phyloP scores from a whole-genome alignment of 1,139 yeast genomes.

The Lodderomyces metapsilosis region DNA sequence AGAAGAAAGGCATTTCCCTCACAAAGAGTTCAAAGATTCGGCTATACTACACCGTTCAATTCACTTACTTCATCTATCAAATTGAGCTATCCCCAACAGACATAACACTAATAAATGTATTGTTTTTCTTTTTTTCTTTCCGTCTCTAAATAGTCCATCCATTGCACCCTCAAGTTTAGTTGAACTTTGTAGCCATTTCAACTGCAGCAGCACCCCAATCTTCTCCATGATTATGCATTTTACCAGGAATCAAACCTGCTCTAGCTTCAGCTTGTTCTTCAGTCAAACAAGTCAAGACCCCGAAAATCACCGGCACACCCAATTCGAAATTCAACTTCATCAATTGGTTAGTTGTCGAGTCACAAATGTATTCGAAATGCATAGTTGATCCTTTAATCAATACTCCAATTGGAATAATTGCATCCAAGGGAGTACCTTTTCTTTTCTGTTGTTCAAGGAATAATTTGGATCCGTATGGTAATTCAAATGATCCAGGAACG shows the following conservation, averaged over 20 bases:
- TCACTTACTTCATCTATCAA: too few relatives aligned
- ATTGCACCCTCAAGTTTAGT: too few relatives aligned
- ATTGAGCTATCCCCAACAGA: too few relatives aligned
- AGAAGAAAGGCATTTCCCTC: too few relatives aligned
- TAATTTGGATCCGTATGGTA: constrained; percentile 75
- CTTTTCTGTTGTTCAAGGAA: constrained; percentile 47
- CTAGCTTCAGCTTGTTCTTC: constrained; percentile 92
- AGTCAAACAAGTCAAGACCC: constrained; percentile 87
- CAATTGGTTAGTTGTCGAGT: constrained; percentile 79
- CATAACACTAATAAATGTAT: too few relatives aligned
- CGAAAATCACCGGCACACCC: constrained; percentile 82
- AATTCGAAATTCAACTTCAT: constrained; percentile 78
- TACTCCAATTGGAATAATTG: constrained; percentile 90
- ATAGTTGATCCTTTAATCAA: constrained; percentile 94
- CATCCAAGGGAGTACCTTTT: constrained; percentile 62
- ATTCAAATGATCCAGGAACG: constrained; percentile 93
- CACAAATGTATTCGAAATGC: constrained; percentile 98
- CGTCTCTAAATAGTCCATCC: too few relatives aligned
- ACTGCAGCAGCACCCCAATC: constrained; percentile 99
- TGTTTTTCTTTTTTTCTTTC: too few relatives aligned
- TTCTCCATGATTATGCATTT: constrained; percentile 91
- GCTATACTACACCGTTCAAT: too few relatives aligned
- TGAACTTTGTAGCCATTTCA: constrained; percentile 74
- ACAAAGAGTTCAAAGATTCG: too few relatives aligned
- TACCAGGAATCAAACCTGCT: constrained; percentile 78